Conservation (phyloP, 2,329 filamentous ascomycete genomes). For the Colletotrichum liaoningense region DNA sequence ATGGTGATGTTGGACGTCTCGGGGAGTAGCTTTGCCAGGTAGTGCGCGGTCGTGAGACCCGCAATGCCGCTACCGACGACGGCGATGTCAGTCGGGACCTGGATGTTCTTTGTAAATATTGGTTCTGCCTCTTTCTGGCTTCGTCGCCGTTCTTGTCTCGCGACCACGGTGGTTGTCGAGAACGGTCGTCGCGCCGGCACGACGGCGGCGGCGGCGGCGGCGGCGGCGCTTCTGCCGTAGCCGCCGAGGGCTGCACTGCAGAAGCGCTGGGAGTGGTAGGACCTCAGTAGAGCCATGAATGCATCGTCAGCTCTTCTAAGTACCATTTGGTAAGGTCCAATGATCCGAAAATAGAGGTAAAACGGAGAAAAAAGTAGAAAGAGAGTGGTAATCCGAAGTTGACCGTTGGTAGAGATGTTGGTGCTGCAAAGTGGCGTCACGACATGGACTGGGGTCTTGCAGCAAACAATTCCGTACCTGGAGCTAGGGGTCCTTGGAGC, state of each 20-base stretch:
- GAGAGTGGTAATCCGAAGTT: not conserved
- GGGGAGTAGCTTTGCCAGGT: constrained; percentile 76
- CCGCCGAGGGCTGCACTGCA: constrained; percentile 12
- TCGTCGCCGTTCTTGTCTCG: not conserved
- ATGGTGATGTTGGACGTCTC: constrained; percentile 77
- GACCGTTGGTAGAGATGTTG: not conserved
- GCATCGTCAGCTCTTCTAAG: constrained; percentile 11
- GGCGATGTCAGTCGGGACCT: constrained; percentile 60
- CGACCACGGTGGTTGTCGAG: constrained; percentile 9
- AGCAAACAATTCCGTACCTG: constrained; percentile 3
- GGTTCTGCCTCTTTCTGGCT: not conserved
- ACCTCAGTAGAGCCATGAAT: constrained; percentile 30
- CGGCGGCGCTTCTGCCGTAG: not conserved
- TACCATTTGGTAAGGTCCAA: constrained; percentile 12
- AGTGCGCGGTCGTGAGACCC: constrained; percentile 82
- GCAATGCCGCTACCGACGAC: constrained; percentile 87
- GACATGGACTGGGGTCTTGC: constrained; percentile 7
- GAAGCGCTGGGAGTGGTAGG: constrained; percentile 31
- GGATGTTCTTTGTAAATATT: not conserved
- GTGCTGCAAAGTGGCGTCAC: constrained; percentile 26
- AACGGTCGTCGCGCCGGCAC: constrained; percentile 6
- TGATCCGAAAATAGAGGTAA: not conserved
- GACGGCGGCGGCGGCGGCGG: not conserved
- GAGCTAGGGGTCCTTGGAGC: not conserved
- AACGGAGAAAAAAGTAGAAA: not conserved